These are phyloP conservation scores for Tricholoma furcatifolium DNA, from an alignment of 768 basidiomycete genomes.

Conservation along the genomic window DNA sequence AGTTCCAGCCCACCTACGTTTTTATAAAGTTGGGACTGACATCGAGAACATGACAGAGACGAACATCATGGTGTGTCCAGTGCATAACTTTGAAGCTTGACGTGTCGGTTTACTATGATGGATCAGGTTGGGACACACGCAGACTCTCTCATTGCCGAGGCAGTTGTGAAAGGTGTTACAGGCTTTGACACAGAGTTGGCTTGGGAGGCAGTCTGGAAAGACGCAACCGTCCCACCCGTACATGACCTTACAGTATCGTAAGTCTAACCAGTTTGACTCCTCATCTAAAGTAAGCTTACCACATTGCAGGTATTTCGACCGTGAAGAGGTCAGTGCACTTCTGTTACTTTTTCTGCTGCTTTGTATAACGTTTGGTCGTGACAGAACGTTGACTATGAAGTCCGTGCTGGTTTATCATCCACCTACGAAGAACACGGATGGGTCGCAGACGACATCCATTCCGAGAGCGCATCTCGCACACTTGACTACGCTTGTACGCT, in stretches of 20 bases:
- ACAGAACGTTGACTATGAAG: conserved; percentile 76
- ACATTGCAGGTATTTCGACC: conserved; percentile 57
- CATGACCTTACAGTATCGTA: conserved; percentile 53
- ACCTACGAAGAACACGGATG: conserved; percentile 67
- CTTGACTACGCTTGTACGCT: conserved; percentile 76
- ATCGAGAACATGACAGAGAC: conserved; percentile 47
- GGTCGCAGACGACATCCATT: conserved; percentile 78
- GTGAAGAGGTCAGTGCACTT: conserved; percentile 53
- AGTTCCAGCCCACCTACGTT: conserved; percentile 7
- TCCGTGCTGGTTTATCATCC: conserved; percentile 71
- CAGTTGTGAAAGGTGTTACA: conserved; percentile 60
- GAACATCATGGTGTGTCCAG: conserved; percentile 67
- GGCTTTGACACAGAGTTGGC: conserved; percentile 64
- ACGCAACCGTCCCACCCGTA: conserved; percentile 61
- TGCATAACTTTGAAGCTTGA: background rate
- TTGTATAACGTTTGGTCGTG: background rate
- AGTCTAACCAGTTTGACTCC: conserved; percentile 17
- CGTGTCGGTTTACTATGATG: background rate
- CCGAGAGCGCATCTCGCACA: conserved; percentile 76
- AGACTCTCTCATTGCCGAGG: conserved; percentile 75
- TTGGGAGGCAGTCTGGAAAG: conserved; percentile 75
- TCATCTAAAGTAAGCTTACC: background rate
- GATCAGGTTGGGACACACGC: conserved; percentile 73
- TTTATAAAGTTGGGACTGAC: background rate
- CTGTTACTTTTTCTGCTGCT: background rate